A percentile compares a stretch with the other conserved stretches of the same genome.
phyloP scores from a whole-genome alignment of 23 red algal genomes.

The Gracilaria vermiculophylla region DNA sequence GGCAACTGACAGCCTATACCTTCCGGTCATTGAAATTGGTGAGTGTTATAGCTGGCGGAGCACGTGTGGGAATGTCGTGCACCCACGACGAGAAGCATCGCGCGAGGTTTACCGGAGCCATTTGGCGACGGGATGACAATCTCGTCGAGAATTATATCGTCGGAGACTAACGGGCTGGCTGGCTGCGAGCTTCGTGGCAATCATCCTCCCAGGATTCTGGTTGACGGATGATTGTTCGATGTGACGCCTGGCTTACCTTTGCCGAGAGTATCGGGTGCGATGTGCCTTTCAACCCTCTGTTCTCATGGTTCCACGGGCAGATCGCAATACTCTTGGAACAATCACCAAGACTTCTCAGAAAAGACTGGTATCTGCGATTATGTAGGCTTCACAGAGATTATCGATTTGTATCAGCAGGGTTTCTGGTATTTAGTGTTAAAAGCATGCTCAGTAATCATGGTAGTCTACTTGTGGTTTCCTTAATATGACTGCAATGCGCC shows the following conservation, averaged over 20 bases:
- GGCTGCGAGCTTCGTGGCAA: neutral
- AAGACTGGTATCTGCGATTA: too few relatives aligned
- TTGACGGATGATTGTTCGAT: neutral
- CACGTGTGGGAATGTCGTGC: neutral
- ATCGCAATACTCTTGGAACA: constrained; percentile 40
- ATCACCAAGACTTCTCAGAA: neutral
- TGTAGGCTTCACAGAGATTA: too few relatives aligned
- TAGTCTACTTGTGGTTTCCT: neutral
- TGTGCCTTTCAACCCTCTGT: constrained; percentile 35
- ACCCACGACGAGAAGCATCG: constrained; percentile 29
- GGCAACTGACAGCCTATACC: too few relatives aligned
- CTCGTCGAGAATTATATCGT: constrained; percentile 38
- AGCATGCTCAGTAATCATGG: neutral
- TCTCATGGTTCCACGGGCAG: constrained; percentile 22
- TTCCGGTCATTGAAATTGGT: too few relatives aligned
- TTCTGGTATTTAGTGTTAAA: constrained; percentile 1
- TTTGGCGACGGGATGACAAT: constrained; percentile 15
- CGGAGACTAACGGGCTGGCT: constrained; percentile 18
- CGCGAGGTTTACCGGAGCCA: constrained; percentile 28
- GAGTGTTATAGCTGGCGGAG: too few relatives aligned
- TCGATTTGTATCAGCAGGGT: neutral
- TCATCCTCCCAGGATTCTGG: constrained; percentile 24
- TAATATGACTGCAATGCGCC: too few relatives aligned
- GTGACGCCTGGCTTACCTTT: constrained; percentile 1
- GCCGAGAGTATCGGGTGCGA: constrained; percentile 39